phyloP scores from a whole-genome alignment of 768 basidiomycete genomes.

The Tricholoma bakamatsutake region DNA sequence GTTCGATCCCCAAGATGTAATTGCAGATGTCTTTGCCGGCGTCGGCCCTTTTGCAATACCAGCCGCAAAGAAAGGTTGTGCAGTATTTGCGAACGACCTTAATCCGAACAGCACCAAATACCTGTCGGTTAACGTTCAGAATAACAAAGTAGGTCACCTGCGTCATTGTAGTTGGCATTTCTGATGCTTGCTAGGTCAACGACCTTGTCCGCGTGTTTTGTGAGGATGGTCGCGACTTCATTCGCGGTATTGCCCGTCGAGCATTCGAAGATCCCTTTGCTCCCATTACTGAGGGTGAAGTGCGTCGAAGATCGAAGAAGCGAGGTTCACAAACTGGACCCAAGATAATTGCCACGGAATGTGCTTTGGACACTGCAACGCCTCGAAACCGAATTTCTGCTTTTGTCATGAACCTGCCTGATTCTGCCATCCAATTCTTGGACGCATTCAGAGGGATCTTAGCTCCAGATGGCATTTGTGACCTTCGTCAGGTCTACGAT shows the following conservation, averaged over 20 bases:
- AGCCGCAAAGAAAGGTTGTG: conserved; percentile 86
- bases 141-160: conserved; percentile 64
- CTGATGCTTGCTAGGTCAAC: conserved; percentile 46
- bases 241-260: conserved; percentile 48
- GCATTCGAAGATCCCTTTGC: conserved; percentile 65
- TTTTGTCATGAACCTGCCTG: conserved; percentile 98
- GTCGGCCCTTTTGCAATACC: conserved; percentile 96
- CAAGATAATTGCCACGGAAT: not conserved
- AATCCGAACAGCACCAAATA: conserved; percentile 87
- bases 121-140: conserved; percentile 60
- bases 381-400: conserved; percentile 63
- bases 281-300: conserved; percentile 37
- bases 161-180: conserved; percentile 3
- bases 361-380: not conserved
- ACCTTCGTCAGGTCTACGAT: conserved; percentile 42
- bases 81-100: conserved; percentile 88
- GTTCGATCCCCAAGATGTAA: conserved; percentile 70
- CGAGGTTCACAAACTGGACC: not conserved
- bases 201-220: conserved; percentile 66
- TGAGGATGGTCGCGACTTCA: conserved; percentile 86
- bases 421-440: conserved; percentile 84
- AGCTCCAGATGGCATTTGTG: conserved; percentile 25
- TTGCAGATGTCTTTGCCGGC: conserved; percentile 95
- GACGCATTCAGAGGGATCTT: conserved; percentile 82
- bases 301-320: conserved; percentile 31